Base-by-base conservation (phyloP, 352 stramenopile species). In the Phytophthora constricta region DNA sequence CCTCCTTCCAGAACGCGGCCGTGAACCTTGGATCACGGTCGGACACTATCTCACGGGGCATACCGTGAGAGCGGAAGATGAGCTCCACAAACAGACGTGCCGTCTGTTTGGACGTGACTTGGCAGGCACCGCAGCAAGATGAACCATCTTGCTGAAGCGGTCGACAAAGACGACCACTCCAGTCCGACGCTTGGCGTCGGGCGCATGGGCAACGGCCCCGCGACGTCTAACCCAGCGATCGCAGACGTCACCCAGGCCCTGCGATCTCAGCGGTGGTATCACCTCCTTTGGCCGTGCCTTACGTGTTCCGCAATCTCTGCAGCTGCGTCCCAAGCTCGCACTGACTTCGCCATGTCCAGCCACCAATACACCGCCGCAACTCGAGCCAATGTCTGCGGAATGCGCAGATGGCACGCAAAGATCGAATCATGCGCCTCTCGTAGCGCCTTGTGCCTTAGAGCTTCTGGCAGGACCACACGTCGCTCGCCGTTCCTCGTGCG, bases 341-440 rank as follows among this genome's bases (percentile, higher is more conserved):
- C 31, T 11, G 31, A 13, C 5, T 5, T 11, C 11, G 5, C 31
- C 31, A 37, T 37, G 31, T 37, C 31, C 31, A 11, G 31, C 62
- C 3, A 71, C 67, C 61, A 68, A 22, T 68, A 70, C 1, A 16
- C 25, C n/a, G 31, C 11, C 3, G 28, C 26, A 4, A 61, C 27
- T 0, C 57, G 10, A 2, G 60, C 67, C 10, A 60, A 41, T 0
- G 67, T 75, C 28, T 75, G 67, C 10, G 60, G 60, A 4, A 9
- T 54, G 0, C 28, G 5, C 10, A 70, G 20, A 25, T 68, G 60
- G 1, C 45, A 43, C 1, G 66, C 43, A 27, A 54, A 75, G 11
- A 70, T 60, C 1, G 60, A 63, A 14, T 60, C 66, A 41, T 74
- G 60, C 5, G 23, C 47, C 16, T 67, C 57, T 0, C 47, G 20